phyloP scores from a whole-genome alignment of 192 early-diverging fungal species.

The Coemansia sp. region DNA sequence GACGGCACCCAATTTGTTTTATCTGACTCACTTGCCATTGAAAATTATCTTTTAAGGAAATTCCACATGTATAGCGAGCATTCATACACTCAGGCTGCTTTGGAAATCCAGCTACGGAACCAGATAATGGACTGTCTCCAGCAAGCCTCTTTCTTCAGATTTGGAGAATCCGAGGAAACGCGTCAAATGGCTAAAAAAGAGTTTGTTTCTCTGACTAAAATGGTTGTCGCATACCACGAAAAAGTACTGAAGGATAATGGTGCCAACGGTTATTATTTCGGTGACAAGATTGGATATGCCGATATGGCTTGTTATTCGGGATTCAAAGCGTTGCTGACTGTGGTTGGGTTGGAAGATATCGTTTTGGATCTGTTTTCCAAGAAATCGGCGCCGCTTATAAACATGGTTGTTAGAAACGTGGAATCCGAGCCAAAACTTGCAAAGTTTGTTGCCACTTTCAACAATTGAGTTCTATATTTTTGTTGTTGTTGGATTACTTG shows the following conservation, averaged over 20 bases:
- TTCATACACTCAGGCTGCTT: slow-evolving; percentile 18
- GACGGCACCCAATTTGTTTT: slow-evolving; percentile 30
- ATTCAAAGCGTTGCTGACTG: background rate
- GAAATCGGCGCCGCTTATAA: background rate
- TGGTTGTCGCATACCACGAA: slow-evolving; percentile 44
- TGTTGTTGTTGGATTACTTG: too few species aligned
- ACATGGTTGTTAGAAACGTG: background rate
- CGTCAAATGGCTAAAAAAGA: background rate
- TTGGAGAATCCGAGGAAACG: slow-evolving; percentile 7
- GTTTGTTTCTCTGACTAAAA: slow-evolving; percentile 14
- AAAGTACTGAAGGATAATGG: slow-evolving; percentile 55
- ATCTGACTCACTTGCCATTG: slow-evolving; percentile 53
- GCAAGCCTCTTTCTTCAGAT: slow-evolving; percentile 7
- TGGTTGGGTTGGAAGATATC: background rate
- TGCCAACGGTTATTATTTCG: slow-evolving; percentile 57
- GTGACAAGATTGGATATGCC: slow-evolving; percentile 36
- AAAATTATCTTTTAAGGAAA: slow-evolving; percentile 52
- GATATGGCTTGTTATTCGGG: slow-evolving; percentile 21
- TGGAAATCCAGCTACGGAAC: slow-evolving; percentile 25
- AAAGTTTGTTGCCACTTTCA: background rate
- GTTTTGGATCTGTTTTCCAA: background rate
- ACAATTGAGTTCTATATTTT: too few species aligned
- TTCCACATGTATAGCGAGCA: slow-evolving; percentile 26
- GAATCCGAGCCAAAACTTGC: background rate
- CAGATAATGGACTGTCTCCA: slow-evolving; percentile 18